Base-by-base conservation (phyloP, 306 rosid species). In the Rosa multiflora region DNA sequence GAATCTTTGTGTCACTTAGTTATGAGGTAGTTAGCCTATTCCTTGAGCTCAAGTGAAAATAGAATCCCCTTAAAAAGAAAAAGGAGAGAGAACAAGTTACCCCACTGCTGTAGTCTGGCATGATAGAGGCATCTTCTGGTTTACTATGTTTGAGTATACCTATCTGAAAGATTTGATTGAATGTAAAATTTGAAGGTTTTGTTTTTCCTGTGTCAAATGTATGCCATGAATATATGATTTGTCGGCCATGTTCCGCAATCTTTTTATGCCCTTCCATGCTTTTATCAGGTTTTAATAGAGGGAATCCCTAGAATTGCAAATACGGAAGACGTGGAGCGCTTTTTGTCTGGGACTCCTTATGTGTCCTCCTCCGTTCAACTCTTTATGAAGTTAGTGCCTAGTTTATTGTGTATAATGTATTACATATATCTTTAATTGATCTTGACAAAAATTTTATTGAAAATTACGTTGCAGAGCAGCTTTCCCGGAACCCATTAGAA, bases 261-360 rank as follows among this genome's bases (percentile, higher is more conserved):
- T 8, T 14, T 46, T 59, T 61, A 15, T 75, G 72, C 51, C 37
- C 42, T 67, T 83, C 75, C 52, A 52, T 70, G 42, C 21, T 73
- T 73, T 81, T 77, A 74, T 43, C 79, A 90, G 99, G 90, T 96
- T 49, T 78, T 93, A 67, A 86, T 93, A 62, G 83, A 83, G 84
- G 99, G 99, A 67, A 8, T 93, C 53, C 93, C 93, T 40, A 79
- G 80, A 76, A 46, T 3, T 39, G 81, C 85, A 2, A 0, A 0
- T 18, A 48, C 13, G 13, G 86, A 75, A 23, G 98, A 96, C 4
- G 11, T 96, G 44, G 91, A 68, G 17, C 95, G 97, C 43, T 74
- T 86, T 77, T 71, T 96, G 80, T 82, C 85, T 7, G 94, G 93
- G 42, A 86, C 77, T 84, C 87, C 86, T 37, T 91, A 76, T 10